These are phyloP conservation scores for Candida ficus DNA, from an alignment of 805 yeast species.

Conservation along the genomic window DNA sequence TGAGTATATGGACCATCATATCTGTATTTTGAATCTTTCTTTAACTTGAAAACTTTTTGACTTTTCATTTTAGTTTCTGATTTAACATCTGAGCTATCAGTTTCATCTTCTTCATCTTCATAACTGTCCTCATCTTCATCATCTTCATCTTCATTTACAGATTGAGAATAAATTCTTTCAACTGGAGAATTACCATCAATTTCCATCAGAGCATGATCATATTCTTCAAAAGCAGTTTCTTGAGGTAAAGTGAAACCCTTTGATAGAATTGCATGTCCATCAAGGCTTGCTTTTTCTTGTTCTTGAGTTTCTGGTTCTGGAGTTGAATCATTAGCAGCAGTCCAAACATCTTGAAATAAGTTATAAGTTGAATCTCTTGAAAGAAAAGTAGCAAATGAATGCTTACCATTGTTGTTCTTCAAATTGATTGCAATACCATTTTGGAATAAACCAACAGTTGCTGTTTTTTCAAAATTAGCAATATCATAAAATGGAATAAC, in stretches of 20 bases:
- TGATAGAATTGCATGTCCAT: slow-evolving; percentile 13
- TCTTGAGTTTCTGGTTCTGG: neutral
- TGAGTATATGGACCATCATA: slow-evolving; percentile 67
- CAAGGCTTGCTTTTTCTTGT: neutral
- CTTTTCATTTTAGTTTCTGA: slow-evolving; percentile 10
- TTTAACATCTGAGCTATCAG: slow-evolving; percentile 1
- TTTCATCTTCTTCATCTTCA: slow-evolving; percentile 1
- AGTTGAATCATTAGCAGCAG: slow-evolving; percentile 14
- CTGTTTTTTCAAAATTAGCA: slow-evolving; percentile 66
- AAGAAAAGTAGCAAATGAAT: slow-evolving; percentile 82
- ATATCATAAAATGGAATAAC: slow-evolving; percentile 70
- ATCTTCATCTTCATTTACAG: slow-evolving; percentile 19
- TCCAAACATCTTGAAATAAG: slow-evolving; percentile 37
- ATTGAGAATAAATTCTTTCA: slow-evolving; percentile 17
- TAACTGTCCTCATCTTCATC: slow-evolving; percentile 20
- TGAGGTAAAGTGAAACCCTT: slow-evolving; percentile 14
- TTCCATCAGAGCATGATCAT: slow-evolving; percentile 36
- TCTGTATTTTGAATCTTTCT: slow-evolving; percentile 33
- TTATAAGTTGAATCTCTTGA: slow-evolving; percentile 75
- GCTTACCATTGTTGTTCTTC: slow-evolving; percentile 40
- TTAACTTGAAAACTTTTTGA: slow-evolving; percentile 31
- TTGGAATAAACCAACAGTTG: slow-evolving; percentile 86
- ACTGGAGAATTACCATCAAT: slow-evolving; percentile 35
- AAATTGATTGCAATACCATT: slow-evolving; percentile 59
- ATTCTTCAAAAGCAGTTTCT: slow-evolving; percentile 19